Conservation (phyloP, 345 rosid genomes). For the Lepidium aucheri region DNA sequence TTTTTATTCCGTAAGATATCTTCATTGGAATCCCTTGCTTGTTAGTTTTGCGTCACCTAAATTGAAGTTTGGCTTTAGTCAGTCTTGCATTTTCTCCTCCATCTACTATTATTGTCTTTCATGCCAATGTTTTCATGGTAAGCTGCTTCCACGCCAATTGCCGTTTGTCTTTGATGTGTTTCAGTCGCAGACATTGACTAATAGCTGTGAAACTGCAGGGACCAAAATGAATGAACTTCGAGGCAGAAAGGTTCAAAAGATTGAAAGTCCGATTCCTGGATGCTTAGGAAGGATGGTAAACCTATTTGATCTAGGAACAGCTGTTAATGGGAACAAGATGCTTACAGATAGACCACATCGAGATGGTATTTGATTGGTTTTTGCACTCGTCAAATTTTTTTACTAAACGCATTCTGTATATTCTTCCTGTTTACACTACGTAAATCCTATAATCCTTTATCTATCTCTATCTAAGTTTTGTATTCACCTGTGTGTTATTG, state of each 20-base stretch:
- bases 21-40: not conserved
- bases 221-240: slow-evolving; percentile 51
- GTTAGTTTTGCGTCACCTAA: not conserved
- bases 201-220: slow-evolving; percentile 31
- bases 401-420: not conserved
- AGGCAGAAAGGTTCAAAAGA: slow-evolving; percentile 37
- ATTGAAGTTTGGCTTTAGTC: not conserved
- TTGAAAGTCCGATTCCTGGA: slow-evolving; percentile 61
- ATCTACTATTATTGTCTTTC: not conserved
- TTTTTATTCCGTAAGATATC: not conserved
- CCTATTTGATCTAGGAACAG: slow-evolving; percentile 59
- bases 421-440: not conserved
- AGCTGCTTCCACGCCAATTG: not conserved
- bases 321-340: slow-evolving; percentile 40
- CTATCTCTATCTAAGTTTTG: not conserved
- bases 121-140: not conserved
- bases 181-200: not conserved
- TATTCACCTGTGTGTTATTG: slow-evolving; percentile 19
- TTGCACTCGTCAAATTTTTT: not conserved
- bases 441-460: not conserved
- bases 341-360: slow-evolving; percentile 44
- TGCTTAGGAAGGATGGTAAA: slow-evolving; percentile 47
- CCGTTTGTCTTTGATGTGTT: not conserved
- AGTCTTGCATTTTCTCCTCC: not conserved
- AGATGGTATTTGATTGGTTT: slow-evolving; percentile 35